phyloP scores from a whole-genome alignment of 1,284 basidiomycete genomes.

The Sporisorium exsertum region DNA sequence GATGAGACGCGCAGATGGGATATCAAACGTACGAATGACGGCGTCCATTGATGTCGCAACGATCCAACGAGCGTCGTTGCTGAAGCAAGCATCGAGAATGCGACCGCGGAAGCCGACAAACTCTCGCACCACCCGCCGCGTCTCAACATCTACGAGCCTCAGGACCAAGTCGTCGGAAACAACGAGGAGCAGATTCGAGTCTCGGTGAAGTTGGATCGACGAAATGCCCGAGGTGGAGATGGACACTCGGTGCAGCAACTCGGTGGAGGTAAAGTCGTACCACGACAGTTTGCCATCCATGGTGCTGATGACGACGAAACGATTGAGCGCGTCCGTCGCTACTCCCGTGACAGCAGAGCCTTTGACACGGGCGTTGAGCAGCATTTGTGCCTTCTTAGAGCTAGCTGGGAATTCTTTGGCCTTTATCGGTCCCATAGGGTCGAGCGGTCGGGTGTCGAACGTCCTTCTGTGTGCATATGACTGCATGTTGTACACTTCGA shows the following conservation, averaged over 20 bases:
- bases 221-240: slow-evolving; percentile 78
- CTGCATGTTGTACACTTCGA: slow-evolving; percentile 73
- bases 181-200: slow-evolving; percentile 85
- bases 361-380: slow-evolving; percentile 37
- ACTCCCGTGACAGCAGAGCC: slow-evolving; percentile 76
- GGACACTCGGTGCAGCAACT: slow-evolving; percentile 76
- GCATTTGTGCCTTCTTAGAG: slow-evolving; percentile 29
- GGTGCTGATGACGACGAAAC: slow-evolving; percentile 82
- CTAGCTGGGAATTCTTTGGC: slow-evolving; percentile 41
- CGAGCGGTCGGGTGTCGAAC: slow-evolving; percentile 53
- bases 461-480: slow-evolving; percentile 84
- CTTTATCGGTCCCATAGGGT: slow-evolving; percentile 29
- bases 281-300: slow-evolving; percentile 89
- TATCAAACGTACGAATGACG: slow-evolving; percentile 92
- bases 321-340: slow-evolving; percentile 87
- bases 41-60: slow-evolving; percentile 89
- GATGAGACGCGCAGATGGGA: slow-evolving; percentile 90
- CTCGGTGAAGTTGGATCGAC: slow-evolving; percentile 82
- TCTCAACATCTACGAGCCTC: slow-evolving; percentile 91
- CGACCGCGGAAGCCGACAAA: slow-evolving; percentile 71
- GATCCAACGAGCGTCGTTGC: slow-evolving; percentile 93
- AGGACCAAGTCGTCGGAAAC: slow-evolving; percentile 87
- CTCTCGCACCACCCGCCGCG: slow-evolving; percentile 85
- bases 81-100: slow-evolving; percentile 74
- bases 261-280: slow-evolving; percentile 92